Conservation (phyloP, 768 basidiomycete genomes). For the Mycena rebaudengoi region DNA sequence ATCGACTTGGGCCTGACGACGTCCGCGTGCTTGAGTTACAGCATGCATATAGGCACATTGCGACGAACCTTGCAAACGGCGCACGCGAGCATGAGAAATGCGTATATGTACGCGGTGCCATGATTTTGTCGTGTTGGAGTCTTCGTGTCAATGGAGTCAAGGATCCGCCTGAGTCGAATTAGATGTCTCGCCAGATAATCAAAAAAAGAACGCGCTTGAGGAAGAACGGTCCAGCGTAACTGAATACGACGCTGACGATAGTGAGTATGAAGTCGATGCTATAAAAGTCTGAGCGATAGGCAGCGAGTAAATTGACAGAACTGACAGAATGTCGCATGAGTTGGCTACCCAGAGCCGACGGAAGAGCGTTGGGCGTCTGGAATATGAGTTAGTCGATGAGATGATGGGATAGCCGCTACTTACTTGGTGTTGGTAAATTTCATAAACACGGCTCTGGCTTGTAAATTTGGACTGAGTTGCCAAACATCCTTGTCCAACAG, state of each 20-base stretch:
- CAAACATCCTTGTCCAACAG: slow-evolving; percentile 78
- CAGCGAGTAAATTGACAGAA: background rate
- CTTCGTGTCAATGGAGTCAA: slow-evolving; percentile 41
- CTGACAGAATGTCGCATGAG: slow-evolving; percentile 55
- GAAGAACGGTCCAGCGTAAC: slow-evolving; percentile 87
- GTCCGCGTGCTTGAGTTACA: no score
- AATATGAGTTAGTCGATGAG: background rate
- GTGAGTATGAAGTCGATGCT: slow-evolving; percentile 76
- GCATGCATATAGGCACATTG: no score
- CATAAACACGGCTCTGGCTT: slow-evolving; percentile 68
- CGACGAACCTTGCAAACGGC: slow-evolving; percentile 58
- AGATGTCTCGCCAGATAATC: background rate
- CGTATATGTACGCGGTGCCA: slow-evolving; percentile 78
- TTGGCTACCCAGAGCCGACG: slow-evolving; percentile 54
- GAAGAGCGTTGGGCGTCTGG: slow-evolving; percentile 49
- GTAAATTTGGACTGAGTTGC: slow-evolving; percentile 71
- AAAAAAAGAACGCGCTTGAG: slow-evolving; percentile 61
- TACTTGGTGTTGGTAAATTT: slow-evolving; percentile 46
- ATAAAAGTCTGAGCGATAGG: background rate
- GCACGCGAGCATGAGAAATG: slow-evolving; percentile 75
- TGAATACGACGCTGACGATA: slow-evolving; percentile 73
- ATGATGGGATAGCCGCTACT: background rate
- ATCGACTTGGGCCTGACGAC: slow-evolving; percentile 71
- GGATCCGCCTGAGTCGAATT: slow-evolving; percentile 7
- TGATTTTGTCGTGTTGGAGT: slow-evolving; percentile 58